These are phyloP conservation scores for Pseudocercospora vitis DNA, from an alignment of 2,329 filamentous ascomycete genomes.

Conservation along the genomic window DNA sequence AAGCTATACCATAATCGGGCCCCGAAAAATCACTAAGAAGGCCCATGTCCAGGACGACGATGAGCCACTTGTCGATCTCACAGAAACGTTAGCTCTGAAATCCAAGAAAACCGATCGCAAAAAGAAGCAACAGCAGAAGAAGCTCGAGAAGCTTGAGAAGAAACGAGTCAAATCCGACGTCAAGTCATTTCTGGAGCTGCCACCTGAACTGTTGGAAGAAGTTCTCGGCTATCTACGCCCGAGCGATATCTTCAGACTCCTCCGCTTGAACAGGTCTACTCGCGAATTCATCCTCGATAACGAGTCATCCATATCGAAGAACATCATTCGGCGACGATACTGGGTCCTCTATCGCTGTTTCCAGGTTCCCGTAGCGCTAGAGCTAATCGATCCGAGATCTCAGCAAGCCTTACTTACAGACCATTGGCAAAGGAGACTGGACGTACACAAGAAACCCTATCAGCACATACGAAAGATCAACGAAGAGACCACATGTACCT, in stretches of 20 bases:
- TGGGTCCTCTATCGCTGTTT: conserved; percentile 54
- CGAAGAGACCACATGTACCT: conserved; percentile 54
- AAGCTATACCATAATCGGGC: conserved; percentile 17
- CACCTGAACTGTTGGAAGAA: conserved; percentile 54
- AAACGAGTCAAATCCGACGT: conserved; percentile 35
- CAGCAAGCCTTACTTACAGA: conserved; percentile 43
- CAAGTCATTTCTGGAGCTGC: conserved; percentile 49
- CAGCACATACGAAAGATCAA: conserved; percentile 54
- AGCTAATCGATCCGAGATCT: conserved; percentile 28
- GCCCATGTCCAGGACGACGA: conserved; percentile 36
- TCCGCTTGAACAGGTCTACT: conserved; percentile 46
- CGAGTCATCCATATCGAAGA: conserved; percentile 45
- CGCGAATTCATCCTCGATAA: conserved; percentile 48
- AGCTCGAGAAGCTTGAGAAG: conserved; percentile 35
- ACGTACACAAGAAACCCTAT: conserved; percentile 53
- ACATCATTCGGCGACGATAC: conserved; percentile 52
- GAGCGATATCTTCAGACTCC: conserved; percentile 53
- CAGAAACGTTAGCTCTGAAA: conserved; percentile 48
- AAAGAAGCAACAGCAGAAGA: conserved; percentile 47
- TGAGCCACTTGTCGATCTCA: conserved; percentile 53
- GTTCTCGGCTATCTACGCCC: conserved; percentile 51
- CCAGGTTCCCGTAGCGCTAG: conserved; percentile 50
- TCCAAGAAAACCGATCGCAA: conserved; percentile 56
- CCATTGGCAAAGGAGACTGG: conserved; percentile 46
- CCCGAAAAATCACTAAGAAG: conserved; percentile 17